Evolutionary conservation across 2,329 filamentous ascomycete genomes (phyloP).

Genomic region (Penicillium sp.): DNA sequence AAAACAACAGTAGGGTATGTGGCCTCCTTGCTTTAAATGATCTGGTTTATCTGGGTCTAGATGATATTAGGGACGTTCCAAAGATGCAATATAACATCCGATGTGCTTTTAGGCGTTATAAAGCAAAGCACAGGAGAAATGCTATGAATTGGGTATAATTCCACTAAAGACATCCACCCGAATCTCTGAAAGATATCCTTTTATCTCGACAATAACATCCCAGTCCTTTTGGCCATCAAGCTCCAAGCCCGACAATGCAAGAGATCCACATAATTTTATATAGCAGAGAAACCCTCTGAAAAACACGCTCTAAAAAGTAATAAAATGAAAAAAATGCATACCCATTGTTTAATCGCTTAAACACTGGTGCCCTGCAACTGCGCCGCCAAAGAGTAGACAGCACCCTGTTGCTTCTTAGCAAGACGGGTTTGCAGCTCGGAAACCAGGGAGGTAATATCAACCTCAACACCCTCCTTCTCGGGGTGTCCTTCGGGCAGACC

Average conservation of each 20-base stretch:
- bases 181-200: background rate
- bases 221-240: conserved; percentile 5
- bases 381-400: conserved; percentile 20
- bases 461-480: conserved; percentile 81
- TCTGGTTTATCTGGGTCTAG: too few relatives aligned
- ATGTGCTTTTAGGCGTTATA: background rate
- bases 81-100: too few relatives aligned
- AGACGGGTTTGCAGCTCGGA: conserved; percentile 26
- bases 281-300: conserved; percentile 1
- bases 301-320: conserved; percentile 10
- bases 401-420: conserved; percentile 21
- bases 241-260: conserved; percentile 10
- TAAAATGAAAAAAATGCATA: conserved; percentile 11
- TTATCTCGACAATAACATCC: background rate
- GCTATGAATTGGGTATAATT: conserved; percentile 14
- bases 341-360: conserved; percentile 10
- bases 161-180: background rate
- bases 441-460: conserved; percentile 52
- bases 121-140: background rate
- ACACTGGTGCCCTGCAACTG: conserved; percentile 26
- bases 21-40: too few relatives aligned
- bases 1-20: background rate
- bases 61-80: too few relatives aligned
- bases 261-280: conserved; percentile 8
- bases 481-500: conserved; percentile 77